Conservation (phyloP, 768 basidiomycete species). For the Boletus rufocinnamomeus region DNA sequence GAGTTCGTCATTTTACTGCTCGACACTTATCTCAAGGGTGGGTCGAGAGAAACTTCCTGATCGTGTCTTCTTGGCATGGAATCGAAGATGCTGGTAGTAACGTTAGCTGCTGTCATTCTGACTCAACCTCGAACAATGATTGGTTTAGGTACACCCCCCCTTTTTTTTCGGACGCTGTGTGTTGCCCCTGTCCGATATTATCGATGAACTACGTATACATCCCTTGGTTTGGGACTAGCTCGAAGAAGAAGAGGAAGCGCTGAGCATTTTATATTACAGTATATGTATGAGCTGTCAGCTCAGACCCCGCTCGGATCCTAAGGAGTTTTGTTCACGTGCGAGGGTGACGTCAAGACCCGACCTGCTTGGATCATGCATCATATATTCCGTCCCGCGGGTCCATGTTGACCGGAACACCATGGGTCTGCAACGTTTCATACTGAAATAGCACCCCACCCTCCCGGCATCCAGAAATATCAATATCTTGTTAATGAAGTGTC, state of each 20-base stretch:
- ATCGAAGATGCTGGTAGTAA: neutral
- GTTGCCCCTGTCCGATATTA: neutral
- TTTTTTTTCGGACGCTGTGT: neutral
- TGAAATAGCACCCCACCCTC: neutral
- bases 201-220: neutral
- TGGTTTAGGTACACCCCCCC: neutral
- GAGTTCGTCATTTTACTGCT: neutral
- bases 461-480: neutral
- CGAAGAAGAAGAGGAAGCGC: neutral
- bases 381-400: slow-evolving; percentile 3
- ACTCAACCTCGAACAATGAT: neutral
- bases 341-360: neutral
- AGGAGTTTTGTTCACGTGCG: too few relatives aligned
- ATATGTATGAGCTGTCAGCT: neutral
- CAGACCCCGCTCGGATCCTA: neutral
- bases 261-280: neutral
- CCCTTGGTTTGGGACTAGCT: neutral
- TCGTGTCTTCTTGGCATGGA: slow-evolving; percentile 6
- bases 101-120: neutral
- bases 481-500: neutral
- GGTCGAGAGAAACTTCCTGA: neutral
- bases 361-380: neutral
- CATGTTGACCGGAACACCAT: slow-evolving; percentile 6
- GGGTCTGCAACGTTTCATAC: neutral
- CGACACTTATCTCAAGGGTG: neutral